Percentiles rank a stretch among this genome's conserved stretches.
phyloP scores from a whole-genome alignment of 2,329 filamentous ascomycete genomes.

The Alternaria ventricosa region DNA sequence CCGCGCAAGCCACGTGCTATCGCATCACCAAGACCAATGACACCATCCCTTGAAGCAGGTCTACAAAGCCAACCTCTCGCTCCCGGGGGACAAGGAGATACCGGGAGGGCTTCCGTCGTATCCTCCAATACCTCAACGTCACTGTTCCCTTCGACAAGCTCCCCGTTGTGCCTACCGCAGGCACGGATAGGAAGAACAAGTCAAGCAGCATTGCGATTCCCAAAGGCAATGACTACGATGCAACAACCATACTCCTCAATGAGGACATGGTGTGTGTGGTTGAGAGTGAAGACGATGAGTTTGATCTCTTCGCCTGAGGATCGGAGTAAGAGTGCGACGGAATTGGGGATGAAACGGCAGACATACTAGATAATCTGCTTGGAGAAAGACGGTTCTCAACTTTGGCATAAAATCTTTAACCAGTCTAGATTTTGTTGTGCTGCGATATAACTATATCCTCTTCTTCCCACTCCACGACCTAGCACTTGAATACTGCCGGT shows the following conservation, averaged over 20 bases:
- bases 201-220: background rate
- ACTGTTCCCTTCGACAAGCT: background rate
- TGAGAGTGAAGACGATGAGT: too few relatives aligned
- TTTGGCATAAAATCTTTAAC: too few relatives aligned
- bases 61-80: background rate
- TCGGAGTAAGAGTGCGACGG: too few relatives aligned
- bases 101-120: too few relatives aligned
- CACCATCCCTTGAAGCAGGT: background rate
- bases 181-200: background rate
- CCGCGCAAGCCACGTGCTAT: background rate
- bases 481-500: slow-evolving; percentile 59
- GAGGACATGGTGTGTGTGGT: too few relatives aligned
- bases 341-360: too few relatives aligned
- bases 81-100: background rate
- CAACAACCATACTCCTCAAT: too few relatives aligned
- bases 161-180: background rate
- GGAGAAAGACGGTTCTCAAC: too few relatives aligned
- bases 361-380: too few relatives aligned
- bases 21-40: background rate
- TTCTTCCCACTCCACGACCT: slow-evolving; percentile 5
- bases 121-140: background rate
- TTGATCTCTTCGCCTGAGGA: too few relatives aligned
- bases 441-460: too few relatives aligned
- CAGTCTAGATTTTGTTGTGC: too few relatives aligned
- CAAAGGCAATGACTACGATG: background rate